Base-by-base conservation (phyloP, 352 stramenopile genomes). In the Bremia lactucae region DNA sequence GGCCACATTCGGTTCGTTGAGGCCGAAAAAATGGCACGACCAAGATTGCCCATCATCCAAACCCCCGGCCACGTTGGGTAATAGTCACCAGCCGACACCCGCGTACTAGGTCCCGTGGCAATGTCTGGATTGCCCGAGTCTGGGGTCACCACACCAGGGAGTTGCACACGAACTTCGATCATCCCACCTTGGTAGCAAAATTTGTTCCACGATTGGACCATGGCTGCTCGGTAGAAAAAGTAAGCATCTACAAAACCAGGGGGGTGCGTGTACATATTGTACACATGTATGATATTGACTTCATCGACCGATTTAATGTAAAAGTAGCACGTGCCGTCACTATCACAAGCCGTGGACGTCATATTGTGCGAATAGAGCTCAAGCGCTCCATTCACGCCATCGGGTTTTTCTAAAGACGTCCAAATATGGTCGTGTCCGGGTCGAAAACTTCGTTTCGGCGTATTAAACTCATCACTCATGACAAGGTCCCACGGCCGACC, bases 11-110 rank as follows among this genome's bases (percentile, higher is more conserved):
- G 89, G 43, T 95, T 94, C 11, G 87, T 97, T 0, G 81, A 96
- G 0, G 70, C 79, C 31, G 92, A 94, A 58, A 97, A 98, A 14
- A 96, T 97, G 1, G 93, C 90, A n/a, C 95, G 63, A 10, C 86
- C 93, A 1, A 98, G 65, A 68, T 98, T 97, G 5, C 95, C 95
- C 36, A 98, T 63, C 49, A 98, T 72, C 94, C 94, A 98, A 40
- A 98, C 86, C 13, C 92, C 93, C 0, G 94, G 94, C 94, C 94
- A 98, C 13, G 74, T 84, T 20, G 76, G 76, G 50, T 89, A 89
- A 51, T 68, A 89, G 34, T 53, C 51, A n/a, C 28, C 7, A 54
- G 78, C 23, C 82, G 52, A 36, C 65, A 78, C 33, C 70, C 70
- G 53, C 42, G 48, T n/a, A 80, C 68, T 68, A 0, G 48, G 39